Percentiles rank a stretch among this genome's conserved stretches.
These are phyloP conservation scores for Citrus sp. DNA, from an alignment of 345 rosid genomes.

Conservation along the genomic window DNA sequence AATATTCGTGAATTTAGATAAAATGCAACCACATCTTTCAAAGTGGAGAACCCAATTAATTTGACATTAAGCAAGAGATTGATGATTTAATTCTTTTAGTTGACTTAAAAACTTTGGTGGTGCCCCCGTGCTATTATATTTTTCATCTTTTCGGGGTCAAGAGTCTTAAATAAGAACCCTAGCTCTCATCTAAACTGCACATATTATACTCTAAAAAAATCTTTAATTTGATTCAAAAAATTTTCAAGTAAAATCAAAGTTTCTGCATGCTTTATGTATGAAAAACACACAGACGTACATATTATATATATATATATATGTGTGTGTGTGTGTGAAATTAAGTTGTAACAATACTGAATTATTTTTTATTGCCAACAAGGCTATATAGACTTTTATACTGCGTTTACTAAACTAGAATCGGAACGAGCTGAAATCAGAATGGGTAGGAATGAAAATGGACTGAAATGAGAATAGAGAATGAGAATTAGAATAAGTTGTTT, in stretches of 20 bases:
- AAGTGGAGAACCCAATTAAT: not conserved
- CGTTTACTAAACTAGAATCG: too few relatives aligned
- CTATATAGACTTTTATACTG: not conserved
- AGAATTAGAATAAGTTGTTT: too few relatives aligned
- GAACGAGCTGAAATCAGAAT: too few relatives aligned
- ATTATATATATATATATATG: too few relatives aligned
- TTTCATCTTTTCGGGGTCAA: not conserved
- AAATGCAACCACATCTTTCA: not conserved
- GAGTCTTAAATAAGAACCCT: not conserved
- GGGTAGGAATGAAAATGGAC: rapidly evolving
- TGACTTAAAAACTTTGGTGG: not conserved
- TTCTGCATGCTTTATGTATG: not conserved
- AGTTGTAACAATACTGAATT: not conserved
- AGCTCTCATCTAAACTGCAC: not conserved
- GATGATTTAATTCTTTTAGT: not conserved
- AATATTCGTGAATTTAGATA: not conserved
- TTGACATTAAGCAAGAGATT: not conserved
- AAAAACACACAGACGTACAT: not conserved
- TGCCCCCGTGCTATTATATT: too few relatives aligned
- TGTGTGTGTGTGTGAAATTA: not conserved
- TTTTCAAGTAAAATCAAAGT: not conserved
- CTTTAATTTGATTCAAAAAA: not conserved
- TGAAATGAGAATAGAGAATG: too few relatives aligned
- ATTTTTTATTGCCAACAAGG: not conserved
- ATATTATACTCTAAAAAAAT: not conserved